Evolutionary conservation across 306 rosid species (phyloP).

Genomic region (Corylus avellana): DNA sequence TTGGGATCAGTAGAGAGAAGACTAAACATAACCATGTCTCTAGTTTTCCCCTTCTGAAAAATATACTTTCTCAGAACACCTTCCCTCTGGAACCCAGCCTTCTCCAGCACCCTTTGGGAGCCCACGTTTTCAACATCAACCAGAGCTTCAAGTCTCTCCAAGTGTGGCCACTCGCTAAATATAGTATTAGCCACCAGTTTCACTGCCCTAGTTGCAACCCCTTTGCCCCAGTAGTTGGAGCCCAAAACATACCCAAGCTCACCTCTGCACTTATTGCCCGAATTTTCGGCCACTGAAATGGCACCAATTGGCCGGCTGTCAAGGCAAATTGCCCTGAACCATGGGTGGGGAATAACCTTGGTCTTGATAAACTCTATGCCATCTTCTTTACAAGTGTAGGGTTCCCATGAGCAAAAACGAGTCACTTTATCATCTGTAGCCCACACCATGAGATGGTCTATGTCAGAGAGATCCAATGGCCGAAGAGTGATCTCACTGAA

Average conservation of each 20-base stretch:
- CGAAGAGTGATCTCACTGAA: conserved; percentile 44
- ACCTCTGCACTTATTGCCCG: conserved; percentile 42
- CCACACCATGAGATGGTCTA: conserved; percentile 71
- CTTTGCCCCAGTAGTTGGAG: conserved; percentile 51
- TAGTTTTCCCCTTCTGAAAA: conserved; percentile 43
- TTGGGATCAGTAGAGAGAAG: conserved; percentile 31
- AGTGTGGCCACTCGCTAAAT: conserved; percentile 33
- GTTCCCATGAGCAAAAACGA: conserved; percentile 59
- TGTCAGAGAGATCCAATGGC: conserved; percentile 48
- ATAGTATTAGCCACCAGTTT: conserved; percentile 28
- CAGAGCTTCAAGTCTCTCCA: conserved; percentile 52
- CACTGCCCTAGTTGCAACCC: conserved; percentile 45
- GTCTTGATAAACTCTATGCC: conserved; percentile 47
- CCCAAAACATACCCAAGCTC: conserved; percentile 48
- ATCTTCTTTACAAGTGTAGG: conserved; percentile 43
- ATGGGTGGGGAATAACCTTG: conserved; percentile 51
- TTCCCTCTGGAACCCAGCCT: conserved; percentile 51
- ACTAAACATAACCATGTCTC: conserved; percentile 35
- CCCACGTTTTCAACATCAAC: conserved; percentile 52
- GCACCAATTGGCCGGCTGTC: conserved; percentile 29
- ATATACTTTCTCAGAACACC: conserved; percentile 50
- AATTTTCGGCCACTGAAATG: conserved; percentile 28
- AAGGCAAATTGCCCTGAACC: conserved; percentile 35
- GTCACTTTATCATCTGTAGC: conserved; percentile 51
- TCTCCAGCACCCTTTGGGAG: conserved; percentile 53